Evolutionary conservation across 2,329 filamentous ascomycete genomes (phyloP).

Genomic region (Pseudogymnoascus sp.): DNA sequence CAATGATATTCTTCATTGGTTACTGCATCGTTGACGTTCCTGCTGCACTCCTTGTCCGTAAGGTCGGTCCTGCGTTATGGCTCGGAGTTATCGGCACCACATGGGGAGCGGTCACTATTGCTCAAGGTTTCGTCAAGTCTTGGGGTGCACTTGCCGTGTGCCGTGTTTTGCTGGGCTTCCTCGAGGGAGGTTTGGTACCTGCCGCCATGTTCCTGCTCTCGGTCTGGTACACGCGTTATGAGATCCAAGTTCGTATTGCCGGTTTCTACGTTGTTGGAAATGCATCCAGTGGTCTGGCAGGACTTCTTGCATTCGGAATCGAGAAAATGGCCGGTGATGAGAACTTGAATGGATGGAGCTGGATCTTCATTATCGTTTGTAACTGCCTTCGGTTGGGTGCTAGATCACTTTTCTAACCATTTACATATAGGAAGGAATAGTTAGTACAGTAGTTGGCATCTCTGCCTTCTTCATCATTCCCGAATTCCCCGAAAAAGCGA

Average conservation of each 20-base stretch:
- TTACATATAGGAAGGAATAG: slow-evolving; percentile 24
- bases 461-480: slow-evolving; percentile 40
- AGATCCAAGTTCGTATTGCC: not conserved
- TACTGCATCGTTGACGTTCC: slow-evolving; percentile 9
- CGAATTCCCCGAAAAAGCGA: slow-evolving; percentile 38
- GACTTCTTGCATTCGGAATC: slow-evolving; percentile 19
- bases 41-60: not conserved
- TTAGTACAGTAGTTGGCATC: slow-evolving; percentile 47
- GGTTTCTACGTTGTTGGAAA: slow-evolving; percentile 5
- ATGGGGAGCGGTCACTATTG: not conserved
- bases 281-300: slow-evolving; percentile 1
- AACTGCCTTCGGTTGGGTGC: not conserved
- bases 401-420: not conserved
- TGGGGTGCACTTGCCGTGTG: not conserved
- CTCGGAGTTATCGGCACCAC: not conserved
- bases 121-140: not conserved
- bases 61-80: not conserved
- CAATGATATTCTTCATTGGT: slow-evolving; percentile 1
- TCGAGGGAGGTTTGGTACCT: not conserved
- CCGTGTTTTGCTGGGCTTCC: not conserved
- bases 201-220: not conserved
- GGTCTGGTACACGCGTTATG: not conserved
- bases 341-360: too few relatives aligned
- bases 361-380: too few relatives aligned
- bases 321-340: slow-evolving; percentile 19